Conservation (phyloP, 345 rosid genomes). For the Eucalyptus lansdowneana region DNA sequence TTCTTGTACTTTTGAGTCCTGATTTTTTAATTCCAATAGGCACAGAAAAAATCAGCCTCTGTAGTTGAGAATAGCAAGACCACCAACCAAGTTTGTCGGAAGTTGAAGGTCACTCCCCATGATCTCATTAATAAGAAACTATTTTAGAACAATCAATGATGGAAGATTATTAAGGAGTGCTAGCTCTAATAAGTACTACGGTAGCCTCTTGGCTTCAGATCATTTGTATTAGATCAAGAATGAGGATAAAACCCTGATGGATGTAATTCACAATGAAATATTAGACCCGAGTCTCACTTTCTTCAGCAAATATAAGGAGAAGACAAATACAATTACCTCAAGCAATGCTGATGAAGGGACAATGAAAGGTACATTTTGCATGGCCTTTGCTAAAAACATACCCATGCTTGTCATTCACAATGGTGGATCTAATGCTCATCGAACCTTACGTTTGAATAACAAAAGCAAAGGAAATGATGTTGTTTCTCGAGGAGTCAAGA, state of each 20-base stretch:
- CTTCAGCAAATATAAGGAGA: background rate
- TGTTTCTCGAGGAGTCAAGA: too few species aligned
- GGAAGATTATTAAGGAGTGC: background rate
- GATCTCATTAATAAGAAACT: background rate
- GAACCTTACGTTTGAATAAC: too few species aligned
- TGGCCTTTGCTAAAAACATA: background rate
- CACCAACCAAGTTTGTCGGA: too few species aligned
- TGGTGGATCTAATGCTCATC: too few species aligned
- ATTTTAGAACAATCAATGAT: conserved; percentile 4
- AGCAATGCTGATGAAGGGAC: conserved; percentile 14
- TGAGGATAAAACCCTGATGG: background rate
- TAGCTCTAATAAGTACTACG: background rate
- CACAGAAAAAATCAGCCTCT: background rate
- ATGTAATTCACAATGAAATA: background rate
- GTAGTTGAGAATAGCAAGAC: too few species aligned
- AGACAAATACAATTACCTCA: background rate
- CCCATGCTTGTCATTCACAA: too few species aligned
- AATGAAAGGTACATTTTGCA: conserved; percentile 1
- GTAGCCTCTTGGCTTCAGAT: background rate
- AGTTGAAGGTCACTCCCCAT: too few species aligned
- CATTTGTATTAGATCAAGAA: background rate
- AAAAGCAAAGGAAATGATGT: too few species aligned
- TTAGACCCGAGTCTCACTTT: background rate
- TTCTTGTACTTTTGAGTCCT: background rate
- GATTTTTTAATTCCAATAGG: background rate